Conservation (phyloP, 179 eudicot genomes). For the Beta corolliflora region DNA sequence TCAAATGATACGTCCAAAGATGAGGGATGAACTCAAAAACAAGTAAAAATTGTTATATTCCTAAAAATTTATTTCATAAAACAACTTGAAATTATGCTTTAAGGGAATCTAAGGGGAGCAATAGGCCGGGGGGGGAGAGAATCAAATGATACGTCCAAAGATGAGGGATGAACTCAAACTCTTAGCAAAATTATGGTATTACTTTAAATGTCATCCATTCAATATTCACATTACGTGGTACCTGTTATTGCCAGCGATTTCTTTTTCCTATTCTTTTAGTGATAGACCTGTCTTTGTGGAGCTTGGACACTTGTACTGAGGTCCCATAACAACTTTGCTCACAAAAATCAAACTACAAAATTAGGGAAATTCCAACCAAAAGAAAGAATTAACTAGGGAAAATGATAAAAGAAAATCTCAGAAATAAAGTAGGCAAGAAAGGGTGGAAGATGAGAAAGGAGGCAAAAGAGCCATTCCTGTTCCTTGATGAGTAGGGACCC, state of each 20-base stretch:
- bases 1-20: too few relatives aligned
- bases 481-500: conserved; percentile 9
- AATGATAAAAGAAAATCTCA: not conserved
- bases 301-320: not conserved
- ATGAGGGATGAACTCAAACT: not conserved
- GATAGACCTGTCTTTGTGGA: not conserved
- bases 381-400: too few relatives aligned
- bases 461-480: not conserved
- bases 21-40: too few relatives aligned
- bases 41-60: too few relatives aligned
- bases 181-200: not conserved
- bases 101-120: not conserved
- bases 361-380: not conserved
- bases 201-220: not conserved
- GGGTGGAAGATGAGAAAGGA: not conserved
- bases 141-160: not conserved
- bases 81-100: too few relatives aligned
- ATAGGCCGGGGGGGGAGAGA: too few relatives aligned
- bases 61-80: too few relatives aligned
- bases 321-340: not conserved
- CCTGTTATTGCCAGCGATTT: not conserved
- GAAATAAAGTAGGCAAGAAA: not conserved
- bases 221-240: too few relatives aligned
- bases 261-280: not conserved
- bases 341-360: not conserved